Base-by-base conservation (phyloP, 2,329 filamentous ascomycete genomes). In the Trichoderma sp. region DNA sequence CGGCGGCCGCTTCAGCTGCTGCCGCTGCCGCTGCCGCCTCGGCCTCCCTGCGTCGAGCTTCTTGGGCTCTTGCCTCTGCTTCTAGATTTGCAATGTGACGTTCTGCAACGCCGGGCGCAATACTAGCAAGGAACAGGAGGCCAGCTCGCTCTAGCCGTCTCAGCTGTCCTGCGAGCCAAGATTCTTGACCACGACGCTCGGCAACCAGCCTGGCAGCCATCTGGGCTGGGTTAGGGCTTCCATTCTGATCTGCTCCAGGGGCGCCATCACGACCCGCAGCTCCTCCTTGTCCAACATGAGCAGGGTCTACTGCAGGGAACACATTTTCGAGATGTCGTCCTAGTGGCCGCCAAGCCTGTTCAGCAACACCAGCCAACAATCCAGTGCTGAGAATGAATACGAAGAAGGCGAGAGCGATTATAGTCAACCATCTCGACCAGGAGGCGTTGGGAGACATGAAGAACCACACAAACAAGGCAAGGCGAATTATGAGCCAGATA, bases 71-170 rank as follows among this genome's bases (percentile, higher is more conserved):
- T 53, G 86, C 87, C 74, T 89, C 87, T 4, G 87, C 88, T 78
- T 91, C 89, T 3, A 91, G 81, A 62, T 89, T 86, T 29, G 88
- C 89, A 76, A 93, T 92, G 77, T 93, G 91, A 66, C 90, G 85
- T 82, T 93, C 91, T 1, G 91, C 91, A 29, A 93, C 87, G 11
- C 91, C 91, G 1, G 91, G 91, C 2, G 91, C 90, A 76, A 93
- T 88, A 80, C 91, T 93, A 24, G 91, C 91, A 27, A 93, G 84
- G 79, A 93, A 93, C 29, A 93, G 84, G 18, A 93, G 86, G 0
- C 89, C 86, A 21, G 90, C 89, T 77, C 91, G 87, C 82, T 93
- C 91, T 7, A 90, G 79, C 12, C 89, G 85, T 75, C 90, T 85
- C 6, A 89, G 82, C 74, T 89, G 88, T 9, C 78, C 78, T 12